Conservation (phyloP, 495 filamentous ascomycete genomes). For the Tuber indicum region DNA sequence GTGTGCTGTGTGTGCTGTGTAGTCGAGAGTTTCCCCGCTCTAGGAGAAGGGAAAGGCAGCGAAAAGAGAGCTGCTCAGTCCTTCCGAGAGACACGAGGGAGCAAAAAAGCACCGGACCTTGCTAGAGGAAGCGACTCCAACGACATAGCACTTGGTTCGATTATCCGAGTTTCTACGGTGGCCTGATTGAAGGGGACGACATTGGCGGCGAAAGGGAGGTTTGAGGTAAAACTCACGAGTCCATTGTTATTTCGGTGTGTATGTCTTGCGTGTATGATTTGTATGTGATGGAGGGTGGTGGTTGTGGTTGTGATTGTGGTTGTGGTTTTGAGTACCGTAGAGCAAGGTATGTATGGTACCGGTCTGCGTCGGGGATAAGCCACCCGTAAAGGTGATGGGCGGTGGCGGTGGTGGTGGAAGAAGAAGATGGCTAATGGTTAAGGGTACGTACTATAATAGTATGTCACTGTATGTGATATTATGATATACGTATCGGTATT, state of each 20-base stretch:
- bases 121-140: not conserved
- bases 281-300: constrained; percentile 8
- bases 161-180: not conserved
- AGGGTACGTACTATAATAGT: not conserved
- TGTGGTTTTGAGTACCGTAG: not conserved
- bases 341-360: no score
- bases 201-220: not conserved
- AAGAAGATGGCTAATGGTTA: not conserved
- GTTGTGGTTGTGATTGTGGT: not conserved
- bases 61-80: not conserved
- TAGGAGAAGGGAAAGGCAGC: constrained; percentile 1
- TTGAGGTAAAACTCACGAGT: constrained; percentile 30
- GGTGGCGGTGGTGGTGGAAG: not conserved
- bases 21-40: constrained; percentile 5
- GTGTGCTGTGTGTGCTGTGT: not conserved
- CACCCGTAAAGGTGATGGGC: not conserved
- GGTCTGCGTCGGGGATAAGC: not conserved
- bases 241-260: constrained; percentile 21
- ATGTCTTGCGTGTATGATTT: constrained; percentile 9
- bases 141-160: not conserved
- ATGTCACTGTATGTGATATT: no score
- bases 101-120: not conserved
- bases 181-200: not conserved
- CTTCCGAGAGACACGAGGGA: not conserved
- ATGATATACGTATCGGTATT: no score